A percentile compares a stretch with the other conserved stretches of the same genome.
Evolutionary conservation across 164 flowering plant genomes (phyloP).

Genomic region (Tinospora cordifolia): DNA sequence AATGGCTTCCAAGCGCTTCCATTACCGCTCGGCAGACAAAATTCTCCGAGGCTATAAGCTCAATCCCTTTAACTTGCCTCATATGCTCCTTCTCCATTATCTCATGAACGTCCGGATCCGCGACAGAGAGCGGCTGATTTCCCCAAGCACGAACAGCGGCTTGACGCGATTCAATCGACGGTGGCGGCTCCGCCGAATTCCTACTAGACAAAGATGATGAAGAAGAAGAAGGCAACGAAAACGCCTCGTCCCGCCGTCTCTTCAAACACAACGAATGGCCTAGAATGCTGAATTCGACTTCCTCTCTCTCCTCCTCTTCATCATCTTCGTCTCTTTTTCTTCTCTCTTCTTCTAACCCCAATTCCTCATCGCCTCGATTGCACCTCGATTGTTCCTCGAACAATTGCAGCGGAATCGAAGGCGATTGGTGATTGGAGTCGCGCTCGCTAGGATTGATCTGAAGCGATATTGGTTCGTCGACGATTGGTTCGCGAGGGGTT

Average conservation of each 20-base stretch:
- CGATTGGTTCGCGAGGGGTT: slow-evolving; percentile 14
- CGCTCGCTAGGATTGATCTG: slow-evolving; percentile 33
- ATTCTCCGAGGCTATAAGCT: slow-evolving; percentile 74
- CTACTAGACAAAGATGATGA: slow-evolving; percentile 15
- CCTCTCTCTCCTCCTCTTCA: slow-evolving; percentile 28
- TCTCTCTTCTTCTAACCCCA: slow-evolving; percentile 9
- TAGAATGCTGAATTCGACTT: slow-evolving; percentile 47
- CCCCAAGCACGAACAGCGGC: slow-evolving; percentile 50
- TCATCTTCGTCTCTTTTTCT: slow-evolving; percentile 5
- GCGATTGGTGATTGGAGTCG: slow-evolving; percentile 17
- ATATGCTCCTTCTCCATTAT: slow-evolving; percentile 69
- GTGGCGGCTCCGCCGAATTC: slow-evolving; percentile 16
- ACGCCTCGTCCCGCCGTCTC: slow-evolving; percentile 30
- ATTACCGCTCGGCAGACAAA: slow-evolving; percentile 63
- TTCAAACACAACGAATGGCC: slow-evolving; percentile 68
- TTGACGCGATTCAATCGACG: slow-evolving; percentile 31
- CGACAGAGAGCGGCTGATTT: slow-evolving; percentile 36
- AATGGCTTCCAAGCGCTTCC: slow-evolving; percentile 68
- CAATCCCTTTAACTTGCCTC: slow-evolving; percentile 60
- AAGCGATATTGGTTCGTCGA: slow-evolving; percentile 35
- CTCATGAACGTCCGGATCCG: slow-evolving; percentile 52
- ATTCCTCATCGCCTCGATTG: slow-evolving; percentile 11
- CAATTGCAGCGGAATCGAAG: slow-evolving; percentile 37
- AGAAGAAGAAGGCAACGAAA: slow-evolving; percentile 13
- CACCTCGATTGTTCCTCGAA: slow-evolving; percentile 30